These are phyloP conservation scores for Bondarzewia mesenterica DNA, from an alignment of 1,284 basidiomycete species.

Conservation along the genomic window DNA sequence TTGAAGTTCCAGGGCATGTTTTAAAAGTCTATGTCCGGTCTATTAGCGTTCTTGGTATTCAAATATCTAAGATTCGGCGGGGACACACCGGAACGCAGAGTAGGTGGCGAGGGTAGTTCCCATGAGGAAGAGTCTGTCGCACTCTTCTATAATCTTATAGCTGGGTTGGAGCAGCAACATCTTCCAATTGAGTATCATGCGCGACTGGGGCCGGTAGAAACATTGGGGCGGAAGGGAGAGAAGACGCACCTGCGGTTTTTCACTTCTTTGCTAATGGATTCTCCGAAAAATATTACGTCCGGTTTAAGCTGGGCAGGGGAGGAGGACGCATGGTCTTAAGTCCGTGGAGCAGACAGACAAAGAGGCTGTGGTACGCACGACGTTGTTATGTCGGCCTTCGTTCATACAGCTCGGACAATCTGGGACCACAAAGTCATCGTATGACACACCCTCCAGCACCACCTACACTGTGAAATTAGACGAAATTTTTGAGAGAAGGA, in stretches of 20 bases:
- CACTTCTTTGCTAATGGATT: conserved; percentile 60
- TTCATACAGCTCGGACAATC: conserved; percentile 57
- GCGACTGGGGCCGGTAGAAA: neutral
- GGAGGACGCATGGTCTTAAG: too few species aligned
- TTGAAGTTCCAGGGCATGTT: conserved; percentile 63
- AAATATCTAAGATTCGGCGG: neutral
- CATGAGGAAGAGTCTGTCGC: conserved; percentile 68
- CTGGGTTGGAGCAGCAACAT: conserved; percentile 26
- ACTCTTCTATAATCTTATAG: conserved; percentile 48
- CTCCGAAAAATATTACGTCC: conserved; percentile 84
- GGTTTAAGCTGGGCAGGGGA: conserved; percentile 77
- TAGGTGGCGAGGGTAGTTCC: conserved; percentile 91
- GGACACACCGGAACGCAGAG: conserved; percentile 71
- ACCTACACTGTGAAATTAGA: conserved; percentile 37
- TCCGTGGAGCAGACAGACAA: neutral
- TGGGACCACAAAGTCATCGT: conserved; percentile 74
- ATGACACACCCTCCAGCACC: conserved; percentile 67
- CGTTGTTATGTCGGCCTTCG: conserved; percentile 40
- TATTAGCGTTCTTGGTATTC: too few species aligned
- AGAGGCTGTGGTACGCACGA: conserved; percentile 4
- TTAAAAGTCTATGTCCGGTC: conserved; percentile 57
- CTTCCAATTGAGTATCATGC: neutral
- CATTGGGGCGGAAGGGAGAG: neutral
- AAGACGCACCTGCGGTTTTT: conserved; percentile 64
- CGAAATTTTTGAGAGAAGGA: neutral